Evolutionary conservation across 306 rosid species (phyloP).

Genomic region (Boehmeria nivea): DNA sequence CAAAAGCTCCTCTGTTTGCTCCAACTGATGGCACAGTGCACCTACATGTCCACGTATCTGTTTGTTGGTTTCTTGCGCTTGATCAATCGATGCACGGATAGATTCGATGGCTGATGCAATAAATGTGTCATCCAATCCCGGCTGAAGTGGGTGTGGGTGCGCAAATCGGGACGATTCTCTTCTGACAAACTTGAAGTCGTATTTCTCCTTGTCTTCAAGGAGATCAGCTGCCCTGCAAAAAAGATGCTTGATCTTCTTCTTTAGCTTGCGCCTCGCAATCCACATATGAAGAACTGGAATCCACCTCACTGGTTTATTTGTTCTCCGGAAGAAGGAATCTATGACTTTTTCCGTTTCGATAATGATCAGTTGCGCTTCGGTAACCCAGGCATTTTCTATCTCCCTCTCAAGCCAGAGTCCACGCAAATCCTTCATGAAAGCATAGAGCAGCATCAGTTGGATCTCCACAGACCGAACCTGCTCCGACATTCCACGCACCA

Average conservation of each 20-base stretch:
- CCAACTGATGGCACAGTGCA: not conserved
- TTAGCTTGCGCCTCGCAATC: not conserved
- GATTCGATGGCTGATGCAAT: not conserved
- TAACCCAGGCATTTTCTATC: conserved; percentile 9
- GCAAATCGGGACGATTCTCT: not conserved
- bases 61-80: not conserved
- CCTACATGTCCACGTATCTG: not conserved
- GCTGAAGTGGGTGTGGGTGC: not conserved
- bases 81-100: not conserved
- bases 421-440: conserved; percentile 9
- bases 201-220: not conserved
- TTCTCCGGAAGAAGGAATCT: too few relatives aligned
- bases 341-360: not conserved
- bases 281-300: not conserved
- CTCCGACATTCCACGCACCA: not conserved
- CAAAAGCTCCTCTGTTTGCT: not conserved
- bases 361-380: not conserved
- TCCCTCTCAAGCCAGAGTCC: conserved; percentile 4
- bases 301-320: too few relatives aligned
- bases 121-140: not conserved
- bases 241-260: not conserved
- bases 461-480: not conserved
- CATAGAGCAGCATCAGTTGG: conserved; percentile 2
- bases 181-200: not conserved
- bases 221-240: not conserved